These are phyloP conservation scores for Aspergillus bridgeri DNA, from an alignment of 495 filamentous ascomycete genomes.

Conservation along the genomic window DNA sequence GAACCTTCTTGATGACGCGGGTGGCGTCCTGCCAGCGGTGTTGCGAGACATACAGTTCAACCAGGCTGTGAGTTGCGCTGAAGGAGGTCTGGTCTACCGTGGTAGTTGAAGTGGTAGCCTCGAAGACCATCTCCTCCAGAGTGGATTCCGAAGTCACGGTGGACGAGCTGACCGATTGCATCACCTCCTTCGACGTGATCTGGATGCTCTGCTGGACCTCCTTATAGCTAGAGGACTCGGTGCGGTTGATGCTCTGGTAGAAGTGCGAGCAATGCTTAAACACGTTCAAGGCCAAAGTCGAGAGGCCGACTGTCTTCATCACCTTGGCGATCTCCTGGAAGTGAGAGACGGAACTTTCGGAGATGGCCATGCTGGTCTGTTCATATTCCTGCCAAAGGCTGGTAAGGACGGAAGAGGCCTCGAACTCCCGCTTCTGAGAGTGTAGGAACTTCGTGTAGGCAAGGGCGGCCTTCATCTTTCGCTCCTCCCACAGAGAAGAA, in stretches of 20 bases:
- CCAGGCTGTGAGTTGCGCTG: constrained; percentile 27
- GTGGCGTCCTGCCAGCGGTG: constrained; percentile 41
- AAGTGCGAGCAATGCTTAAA: constrained; percentile 35
- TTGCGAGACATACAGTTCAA: constrained; percentile 30
- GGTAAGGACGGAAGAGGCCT: constrained; percentile 35
- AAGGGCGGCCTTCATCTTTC: constrained; percentile 30
- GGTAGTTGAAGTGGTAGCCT: constrained; percentile 20
- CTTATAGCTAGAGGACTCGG: constrained; percentile 26
- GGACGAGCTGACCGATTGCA: constrained; percentile 23
- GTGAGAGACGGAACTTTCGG: constrained; percentile 27
- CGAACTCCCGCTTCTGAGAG: constrained; percentile 30
- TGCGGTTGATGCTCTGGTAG: constrained; percentile 25
- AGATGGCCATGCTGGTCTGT: constrained; percentile 21
- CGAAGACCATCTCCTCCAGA: constrained; percentile 36
- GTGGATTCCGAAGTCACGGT: constrained; percentile 30
- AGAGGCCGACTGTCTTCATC: constrained; percentile 37
- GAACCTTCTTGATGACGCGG: constrained; percentile 34
- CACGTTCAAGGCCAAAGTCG: constrained; percentile 31
- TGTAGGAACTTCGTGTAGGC: constrained; percentile 35
- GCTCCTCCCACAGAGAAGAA: constrained; percentile 31
- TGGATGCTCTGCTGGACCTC: constrained; percentile 33
- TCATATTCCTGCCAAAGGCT: constrained; percentile 39
- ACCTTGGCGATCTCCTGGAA: constrained; percentile 35
- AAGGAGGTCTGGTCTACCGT: constrained; percentile 32
- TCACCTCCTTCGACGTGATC: constrained; percentile 26